Evolutionary conservation across 352 stramenopile species (phyloP).

Genomic region (Pilasporangium apinafurcum): DNA sequence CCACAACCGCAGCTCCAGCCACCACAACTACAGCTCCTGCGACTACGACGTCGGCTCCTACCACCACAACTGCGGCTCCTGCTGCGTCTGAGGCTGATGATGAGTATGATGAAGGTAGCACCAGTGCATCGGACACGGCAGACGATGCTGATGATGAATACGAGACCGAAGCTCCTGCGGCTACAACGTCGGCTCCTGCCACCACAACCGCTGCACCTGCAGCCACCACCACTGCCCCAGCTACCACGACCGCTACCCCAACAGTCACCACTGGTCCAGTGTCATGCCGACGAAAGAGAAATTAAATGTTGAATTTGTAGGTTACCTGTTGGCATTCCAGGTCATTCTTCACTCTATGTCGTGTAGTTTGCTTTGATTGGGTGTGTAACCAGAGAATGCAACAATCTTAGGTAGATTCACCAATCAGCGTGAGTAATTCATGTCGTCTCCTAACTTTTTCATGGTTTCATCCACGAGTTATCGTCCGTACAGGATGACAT

Average conservation of each 20-base stretch:
- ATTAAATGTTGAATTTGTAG: no score
- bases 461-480: no score
- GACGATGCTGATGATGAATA: background rate
- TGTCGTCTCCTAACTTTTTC: no score
- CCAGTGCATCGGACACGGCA: background rate
- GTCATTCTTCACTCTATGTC: no score
- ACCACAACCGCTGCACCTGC: background rate
- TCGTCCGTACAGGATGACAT: conserved; percentile 35
- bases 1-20: background rate
- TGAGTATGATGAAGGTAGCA: background rate
- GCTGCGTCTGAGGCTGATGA: background rate
- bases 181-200: background rate
- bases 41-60: background rate
- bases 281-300: no score
- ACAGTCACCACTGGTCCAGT: no score
- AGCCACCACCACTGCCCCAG: background rate
- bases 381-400: no score
- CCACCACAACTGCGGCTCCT: background rate
- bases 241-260: background rate
- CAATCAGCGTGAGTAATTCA: no score
- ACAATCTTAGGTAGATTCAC: no score
- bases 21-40: background rate
- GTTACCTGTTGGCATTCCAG: no score
- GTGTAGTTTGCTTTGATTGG: no score
- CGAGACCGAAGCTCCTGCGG: background rate